Conservation (phyloP, 1,284 basidiomycete species). For the Cryptococcus sp. region DNA sequence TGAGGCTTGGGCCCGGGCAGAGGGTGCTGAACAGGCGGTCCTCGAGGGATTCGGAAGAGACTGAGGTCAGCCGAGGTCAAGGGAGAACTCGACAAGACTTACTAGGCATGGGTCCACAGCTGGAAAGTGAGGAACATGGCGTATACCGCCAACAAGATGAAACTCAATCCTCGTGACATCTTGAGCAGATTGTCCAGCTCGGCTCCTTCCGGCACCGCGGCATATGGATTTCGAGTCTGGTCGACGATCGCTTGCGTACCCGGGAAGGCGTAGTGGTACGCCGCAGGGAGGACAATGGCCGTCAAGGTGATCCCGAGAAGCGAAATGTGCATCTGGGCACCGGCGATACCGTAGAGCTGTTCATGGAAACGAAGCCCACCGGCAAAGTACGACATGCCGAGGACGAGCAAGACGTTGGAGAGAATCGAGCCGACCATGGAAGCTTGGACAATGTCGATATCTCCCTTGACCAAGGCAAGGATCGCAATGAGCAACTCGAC, state of each 20-base stretch:
- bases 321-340: constrained; percentile 74
- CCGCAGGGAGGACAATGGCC: constrained; percentile 69
- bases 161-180: constrained; percentile 51
- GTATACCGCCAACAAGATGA: constrained; percentile 58
- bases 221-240: constrained; percentile 11
- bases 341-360: constrained; percentile 60
- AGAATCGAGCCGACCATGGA: constrained; percentile 52
- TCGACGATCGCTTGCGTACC: constrained; percentile 21
- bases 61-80: background rate
- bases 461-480: constrained; percentile 6
- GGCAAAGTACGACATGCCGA: constrained; percentile 61
- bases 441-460: constrained; percentile 8
- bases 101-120: constrained; percentile 49
- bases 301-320: constrained; percentile 62
- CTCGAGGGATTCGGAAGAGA: constrained; percentile 49
- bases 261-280: constrained; percentile 53
- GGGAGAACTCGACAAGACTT: background rate
- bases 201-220: constrained; percentile 20
- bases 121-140: constrained; percentile 43
- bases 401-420: constrained; percentile 65
- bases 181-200: constrained; percentile 43
- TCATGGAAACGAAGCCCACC: constrained; percentile 59
- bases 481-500: constrained; percentile 49
- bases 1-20: constrained; percentile 37
- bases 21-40: constrained; percentile 17